Base-by-base conservation (phyloP, 2,329 filamentous ascomycete species). In the Colletotrichum navitas region DNA sequence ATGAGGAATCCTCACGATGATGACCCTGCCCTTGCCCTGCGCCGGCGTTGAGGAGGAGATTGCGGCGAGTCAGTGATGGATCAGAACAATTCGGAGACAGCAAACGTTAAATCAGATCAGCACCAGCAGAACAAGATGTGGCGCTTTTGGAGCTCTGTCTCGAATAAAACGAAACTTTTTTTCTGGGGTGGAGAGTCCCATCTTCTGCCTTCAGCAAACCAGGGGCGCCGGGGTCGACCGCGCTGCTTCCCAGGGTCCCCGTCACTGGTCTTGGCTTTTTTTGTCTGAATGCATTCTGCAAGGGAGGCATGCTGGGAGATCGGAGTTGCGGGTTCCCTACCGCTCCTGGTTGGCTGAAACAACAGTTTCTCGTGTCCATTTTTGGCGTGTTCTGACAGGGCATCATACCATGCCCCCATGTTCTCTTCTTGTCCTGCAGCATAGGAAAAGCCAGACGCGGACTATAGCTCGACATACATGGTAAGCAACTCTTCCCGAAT, bases 281-380 rank as follows among this genome's bases (percentile, higher is more conserved):
- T 60, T 63, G 52, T 68, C 63, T 63, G 43, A 59, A 41, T 54
- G 43, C 47, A 60, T 47, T 60, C 63, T 73, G 71, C 71, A 66
- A 71, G 71, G 68, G 72, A 18, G 41, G 41, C 14, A 1, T 62
- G 43, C 54, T 62, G 60, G 63, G 45, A 72, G 72, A 73, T 73
- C 72, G 21, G 64, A 39, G 63, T 69, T 62, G 43, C 68, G 60
- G 72, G 68, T 64, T 65, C 26, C 55, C 51, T 63, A 45, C 69
- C 62, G 55, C 47, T 54, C 62, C 55, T 73, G 68, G 72, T 73
- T 73, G 68, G 72, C 72, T 73, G 68, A 73, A 73, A 72, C 68
- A 68, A 56, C 71, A 60, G 52, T 67, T 70, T 71, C 73, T 74
- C 73, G 73, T 74, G 73, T 74, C 71, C 73, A 73, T 71, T 73